These are phyloP conservation scores for Trichoderma semiorbis DNA, from an alignment of 2,329 filamentous ascomycete species.

Conservation along the genomic window DNA sequence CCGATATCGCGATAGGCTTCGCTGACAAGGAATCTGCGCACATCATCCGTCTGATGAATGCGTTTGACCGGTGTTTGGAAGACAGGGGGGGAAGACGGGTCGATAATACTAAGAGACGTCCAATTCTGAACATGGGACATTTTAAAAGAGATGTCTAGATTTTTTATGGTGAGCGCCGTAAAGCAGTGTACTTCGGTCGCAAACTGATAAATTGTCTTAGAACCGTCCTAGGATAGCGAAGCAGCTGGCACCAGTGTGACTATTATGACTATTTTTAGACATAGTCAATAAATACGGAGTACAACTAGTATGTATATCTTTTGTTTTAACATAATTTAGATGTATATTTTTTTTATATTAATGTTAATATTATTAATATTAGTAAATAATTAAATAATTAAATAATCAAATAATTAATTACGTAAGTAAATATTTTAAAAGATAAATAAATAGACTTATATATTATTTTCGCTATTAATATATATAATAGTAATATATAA, in stretches of 20 bases:
- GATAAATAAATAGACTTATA: no score
- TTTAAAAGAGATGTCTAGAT: neutral
- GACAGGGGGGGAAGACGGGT: constrained; percentile 40
- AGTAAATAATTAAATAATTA: neutral
- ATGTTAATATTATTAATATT: neutral
- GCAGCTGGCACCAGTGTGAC: neutral
- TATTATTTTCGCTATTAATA: neutral
- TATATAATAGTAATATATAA: neutral
- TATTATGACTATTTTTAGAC: neutral
- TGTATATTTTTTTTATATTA: neutral
- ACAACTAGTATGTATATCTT: neutral
- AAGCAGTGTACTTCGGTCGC: neutral
- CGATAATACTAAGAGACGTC: constrained; percentile 45
- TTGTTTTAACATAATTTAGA: neutral
- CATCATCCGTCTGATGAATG: constrained; percentile 83
- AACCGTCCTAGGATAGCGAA: neutral
- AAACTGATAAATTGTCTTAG: neutral
- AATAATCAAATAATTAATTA: neutral
- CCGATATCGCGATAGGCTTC: constrained; percentile 85
- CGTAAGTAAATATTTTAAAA: no score
- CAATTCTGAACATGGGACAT: neutral
- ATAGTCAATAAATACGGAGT: neutral
- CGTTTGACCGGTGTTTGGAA: constrained; percentile 72
- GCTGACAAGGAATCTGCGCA: constrained; percentile 73
- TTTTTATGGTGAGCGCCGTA: neutral